phyloP scores from a whole-genome alignment of 2,329 filamentous ascomycete genomes.

The Aspergillus tamarii region DNA sequence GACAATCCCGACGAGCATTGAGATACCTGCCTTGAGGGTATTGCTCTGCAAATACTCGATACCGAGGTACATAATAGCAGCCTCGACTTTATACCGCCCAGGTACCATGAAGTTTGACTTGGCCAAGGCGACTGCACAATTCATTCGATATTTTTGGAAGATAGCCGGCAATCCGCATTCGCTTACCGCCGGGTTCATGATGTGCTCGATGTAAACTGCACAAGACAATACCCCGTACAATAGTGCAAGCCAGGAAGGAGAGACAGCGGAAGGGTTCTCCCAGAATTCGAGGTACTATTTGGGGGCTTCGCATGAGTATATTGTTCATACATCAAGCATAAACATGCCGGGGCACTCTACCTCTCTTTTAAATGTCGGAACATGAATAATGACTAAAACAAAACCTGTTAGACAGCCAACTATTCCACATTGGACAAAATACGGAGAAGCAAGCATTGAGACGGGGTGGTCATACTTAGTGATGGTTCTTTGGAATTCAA shows the following conservation, averaged over 20 bases:
- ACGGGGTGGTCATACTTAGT: no score
- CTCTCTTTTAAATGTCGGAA: no score
- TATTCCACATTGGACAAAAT: no score
- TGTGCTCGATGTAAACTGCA: background rate
- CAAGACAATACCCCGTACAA: background rate
- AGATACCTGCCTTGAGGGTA: background rate
- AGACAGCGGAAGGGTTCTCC: background rate
- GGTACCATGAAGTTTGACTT: background rate
- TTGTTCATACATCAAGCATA: background rate
- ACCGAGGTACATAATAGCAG: background rate
- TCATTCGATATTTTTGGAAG: background rate
- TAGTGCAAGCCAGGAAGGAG: background rate
- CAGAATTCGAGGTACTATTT: background rate
- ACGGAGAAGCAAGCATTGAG: no score
- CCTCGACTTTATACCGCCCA: background rate
- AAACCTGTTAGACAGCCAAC: no score
- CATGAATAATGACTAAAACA: no score
- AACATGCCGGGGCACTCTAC: no score
- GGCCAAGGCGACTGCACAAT: background rate
- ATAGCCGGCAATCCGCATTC: no score
- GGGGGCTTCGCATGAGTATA: no score
- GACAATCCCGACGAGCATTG: conserved; percentile 27
- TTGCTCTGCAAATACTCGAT: conserved; percentile 1
- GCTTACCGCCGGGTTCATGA: background rate
- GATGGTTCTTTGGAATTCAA: no score